These are phyloP conservation scores for Penicillium sp. DNA, from an alignment of 2,329 filamentous ascomycete genomes.

Conservation along the genomic window DNA sequence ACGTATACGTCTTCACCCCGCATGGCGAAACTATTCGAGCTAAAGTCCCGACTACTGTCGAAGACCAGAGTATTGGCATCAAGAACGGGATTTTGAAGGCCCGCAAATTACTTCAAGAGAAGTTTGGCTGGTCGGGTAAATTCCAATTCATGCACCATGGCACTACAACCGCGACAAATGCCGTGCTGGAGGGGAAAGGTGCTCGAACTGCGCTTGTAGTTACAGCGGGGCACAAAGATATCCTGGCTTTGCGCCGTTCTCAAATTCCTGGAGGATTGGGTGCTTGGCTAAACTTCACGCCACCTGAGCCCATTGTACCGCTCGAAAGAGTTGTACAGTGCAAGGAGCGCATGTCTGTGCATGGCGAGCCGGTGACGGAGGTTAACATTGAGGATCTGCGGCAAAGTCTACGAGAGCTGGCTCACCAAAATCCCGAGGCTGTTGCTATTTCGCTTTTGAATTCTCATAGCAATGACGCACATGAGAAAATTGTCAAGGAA, in stretches of 20 bases:
- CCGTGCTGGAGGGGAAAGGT: conserved; percentile 53
- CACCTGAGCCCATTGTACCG: conserved; percentile 51
- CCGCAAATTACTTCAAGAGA: conserved; percentile 39
- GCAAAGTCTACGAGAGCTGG: too few relatives aligned
- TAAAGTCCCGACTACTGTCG: too few relatives aligned
- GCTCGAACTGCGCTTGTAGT: conserved; percentile 33
- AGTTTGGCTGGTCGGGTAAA: conserved; percentile 45
- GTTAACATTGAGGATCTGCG: conserved; percentile 43
- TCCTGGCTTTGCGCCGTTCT: too few relatives aligned
- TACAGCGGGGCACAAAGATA: too few relatives aligned
- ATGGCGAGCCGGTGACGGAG: conserved; percentile 42
- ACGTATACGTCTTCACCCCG: too few relatives aligned
- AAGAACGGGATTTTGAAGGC: conserved; percentile 47
- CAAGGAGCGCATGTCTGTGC: conserved; percentile 46
- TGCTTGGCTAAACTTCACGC: conserved; percentile 45
- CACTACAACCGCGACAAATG: conserved; percentile 53
- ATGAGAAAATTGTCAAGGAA: too few relatives aligned
- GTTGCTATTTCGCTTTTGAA: too few relatives aligned
- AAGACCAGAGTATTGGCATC: too few relatives aligned
- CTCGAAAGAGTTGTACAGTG: conserved; percentile 51
- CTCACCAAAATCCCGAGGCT: too few relatives aligned
- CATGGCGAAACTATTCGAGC: too few relatives aligned
- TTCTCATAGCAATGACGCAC: too few relatives aligned
- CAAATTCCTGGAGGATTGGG: too few relatives aligned
- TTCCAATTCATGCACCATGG: conserved; percentile 40